Evolutionary conservation across 768 basidiomycete genomes (phyloP).

Genomic region (Leccinum uliginosum): DNA sequence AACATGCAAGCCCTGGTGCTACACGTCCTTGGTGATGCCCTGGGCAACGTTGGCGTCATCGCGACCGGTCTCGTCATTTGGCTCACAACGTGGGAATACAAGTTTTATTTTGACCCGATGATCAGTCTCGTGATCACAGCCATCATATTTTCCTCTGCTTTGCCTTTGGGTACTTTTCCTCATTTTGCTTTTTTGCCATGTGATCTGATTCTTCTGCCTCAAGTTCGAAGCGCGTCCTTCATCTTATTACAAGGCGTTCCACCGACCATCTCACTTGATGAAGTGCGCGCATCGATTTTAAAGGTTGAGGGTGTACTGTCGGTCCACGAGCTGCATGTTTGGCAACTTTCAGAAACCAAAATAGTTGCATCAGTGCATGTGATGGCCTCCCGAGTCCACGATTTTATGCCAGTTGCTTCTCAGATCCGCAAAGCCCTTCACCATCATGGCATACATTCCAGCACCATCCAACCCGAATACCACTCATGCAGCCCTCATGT

Average conservation of each 20-base stretch:
- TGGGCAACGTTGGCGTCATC: slow-evolving; percentile 98
- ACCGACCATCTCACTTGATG: slow-evolving; percentile 82
- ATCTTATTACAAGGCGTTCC: slow-evolving; percentile 96
- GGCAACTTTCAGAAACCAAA: slow-evolving; percentile 95
- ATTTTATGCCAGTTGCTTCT: slow-evolving; percentile 88
- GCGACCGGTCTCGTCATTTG: slow-evolving; percentile 93
- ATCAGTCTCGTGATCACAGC: slow-evolving; percentile 92
- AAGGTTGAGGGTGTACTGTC: slow-evolving; percentile 76
- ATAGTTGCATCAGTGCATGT: slow-evolving; percentile 96
- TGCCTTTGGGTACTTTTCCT: slow-evolving; percentile 67
- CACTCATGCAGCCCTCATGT: slow-evolving; percentile 32
- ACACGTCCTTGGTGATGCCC: slow-evolving; percentile 94
- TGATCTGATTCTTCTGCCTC: slow-evolving; percentile 11
- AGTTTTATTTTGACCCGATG: slow-evolving; percentile 88
- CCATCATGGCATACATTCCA: slow-evolving; percentile 88
- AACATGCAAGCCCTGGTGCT: slow-evolving; percentile 96
- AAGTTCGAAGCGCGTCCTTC: slow-evolving; percentile 87
- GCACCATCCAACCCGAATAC: slow-evolving; percentile 93
- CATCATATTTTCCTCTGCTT: slow-evolving; percentile 94
- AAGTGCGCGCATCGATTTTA: slow-evolving; percentile 77
- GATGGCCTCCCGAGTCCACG: slow-evolving; percentile 69
- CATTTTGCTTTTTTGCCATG: background rate
- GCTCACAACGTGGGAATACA: slow-evolving; percentile 80
- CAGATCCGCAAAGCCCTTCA: slow-evolving; percentile 84
- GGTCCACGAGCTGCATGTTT: slow-evolving; percentile 93